phyloP scores from a whole-genome alignment of 2,329 filamentous ascomycete species.

The Aspergillus sp. region DNA sequence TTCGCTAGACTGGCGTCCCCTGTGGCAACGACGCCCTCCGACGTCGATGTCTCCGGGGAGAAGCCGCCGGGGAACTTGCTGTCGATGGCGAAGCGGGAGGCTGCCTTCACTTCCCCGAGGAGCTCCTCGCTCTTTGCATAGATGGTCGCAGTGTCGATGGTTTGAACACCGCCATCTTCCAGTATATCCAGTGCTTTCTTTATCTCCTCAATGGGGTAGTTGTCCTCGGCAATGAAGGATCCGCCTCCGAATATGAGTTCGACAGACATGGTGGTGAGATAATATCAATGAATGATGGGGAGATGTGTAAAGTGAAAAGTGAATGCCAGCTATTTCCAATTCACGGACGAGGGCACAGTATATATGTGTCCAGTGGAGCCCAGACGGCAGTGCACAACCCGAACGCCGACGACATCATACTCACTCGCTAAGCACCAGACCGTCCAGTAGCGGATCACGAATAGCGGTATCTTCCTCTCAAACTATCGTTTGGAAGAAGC shows the following conservation, averaged over 20 bases:
- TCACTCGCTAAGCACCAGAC: no score
- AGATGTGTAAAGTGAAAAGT: no score
- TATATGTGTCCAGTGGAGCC: no score
- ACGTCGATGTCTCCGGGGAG: slow-evolving; percentile 2
- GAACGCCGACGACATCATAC: no score
- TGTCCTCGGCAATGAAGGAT: neutral
- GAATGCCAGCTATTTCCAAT: no score
- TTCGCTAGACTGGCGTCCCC: neutral
- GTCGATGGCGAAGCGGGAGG: slow-evolving; percentile 45
- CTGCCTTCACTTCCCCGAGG: slow-evolving; percentile 41
- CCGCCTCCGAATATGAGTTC: neutral
- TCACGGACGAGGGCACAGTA: no score
- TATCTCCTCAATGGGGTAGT: neutral
- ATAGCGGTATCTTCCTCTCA: no score
- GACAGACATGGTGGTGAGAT: neutral
- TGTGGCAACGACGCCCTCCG: slow-evolving; percentile 3
- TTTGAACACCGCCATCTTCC: neutral
- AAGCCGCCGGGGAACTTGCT: slow-evolving; percentile 47
- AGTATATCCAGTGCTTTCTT: neutral
- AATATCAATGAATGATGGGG: no score
- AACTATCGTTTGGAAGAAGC: no score
- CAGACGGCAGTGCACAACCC: no score
- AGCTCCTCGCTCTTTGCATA: slow-evolving; percentile 44
- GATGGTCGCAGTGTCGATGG: slow-evolving; percentile 7
- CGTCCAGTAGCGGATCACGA: no score